Evolutionary conservation across 345 rosid genomes (phyloP).

Genomic region (Camelina neglecta): DNA sequence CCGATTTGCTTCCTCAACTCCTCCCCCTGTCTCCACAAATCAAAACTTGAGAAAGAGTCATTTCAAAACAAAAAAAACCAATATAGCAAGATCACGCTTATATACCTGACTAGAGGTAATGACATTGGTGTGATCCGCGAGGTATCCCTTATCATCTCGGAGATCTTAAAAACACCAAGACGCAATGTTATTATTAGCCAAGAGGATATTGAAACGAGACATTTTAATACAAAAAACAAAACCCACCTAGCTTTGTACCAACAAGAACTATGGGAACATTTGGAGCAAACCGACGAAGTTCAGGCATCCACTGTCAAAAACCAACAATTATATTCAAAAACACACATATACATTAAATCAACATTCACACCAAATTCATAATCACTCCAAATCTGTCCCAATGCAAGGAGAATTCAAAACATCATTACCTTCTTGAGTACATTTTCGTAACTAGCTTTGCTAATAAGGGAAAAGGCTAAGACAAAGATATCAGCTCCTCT

Average conservation of each 20-base stretch:
- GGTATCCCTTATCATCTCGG: conserved; percentile 75
- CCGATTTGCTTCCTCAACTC: conserved; percentile 94
- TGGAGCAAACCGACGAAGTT: conserved; percentile 93
- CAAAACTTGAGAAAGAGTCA: conserved; percentile 18
- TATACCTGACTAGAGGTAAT: conserved; percentile 79
- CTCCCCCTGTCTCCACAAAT: conserved; percentile 66
- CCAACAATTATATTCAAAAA: conserved; percentile 30
- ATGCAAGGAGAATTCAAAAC: conserved; percentile 3
- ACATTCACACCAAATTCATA: conserved; percentile 17
- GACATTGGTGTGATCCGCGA: conserved; percentile 68
- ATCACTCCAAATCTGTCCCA: neutral
- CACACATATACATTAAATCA: conserved; percentile 1
- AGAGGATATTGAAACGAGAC: neutral
- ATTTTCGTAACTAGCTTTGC: conserved; percentile 96
- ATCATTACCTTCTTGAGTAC: conserved; percentile 86
- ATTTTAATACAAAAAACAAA: neutral
- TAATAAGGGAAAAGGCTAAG: conserved; percentile 89
- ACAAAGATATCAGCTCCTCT: conserved; percentile 96
- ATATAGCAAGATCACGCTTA: neutral
- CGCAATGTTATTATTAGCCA: conserved; percentile 2
- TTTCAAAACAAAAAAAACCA: neutral
- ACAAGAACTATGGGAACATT: conserved; percentile 95
- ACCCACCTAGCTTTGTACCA: conserved; percentile 91
- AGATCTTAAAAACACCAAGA: conserved; percentile 58
- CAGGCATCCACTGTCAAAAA: conserved; percentile 93